Percentiles rank a stretch among this genome's conserved stretches.
These are phyloP conservation scores for Phanerochaete carnosa DNA, from an alignment of 768 basidiomycete genomes.

Conservation along the genomic window DNA sequence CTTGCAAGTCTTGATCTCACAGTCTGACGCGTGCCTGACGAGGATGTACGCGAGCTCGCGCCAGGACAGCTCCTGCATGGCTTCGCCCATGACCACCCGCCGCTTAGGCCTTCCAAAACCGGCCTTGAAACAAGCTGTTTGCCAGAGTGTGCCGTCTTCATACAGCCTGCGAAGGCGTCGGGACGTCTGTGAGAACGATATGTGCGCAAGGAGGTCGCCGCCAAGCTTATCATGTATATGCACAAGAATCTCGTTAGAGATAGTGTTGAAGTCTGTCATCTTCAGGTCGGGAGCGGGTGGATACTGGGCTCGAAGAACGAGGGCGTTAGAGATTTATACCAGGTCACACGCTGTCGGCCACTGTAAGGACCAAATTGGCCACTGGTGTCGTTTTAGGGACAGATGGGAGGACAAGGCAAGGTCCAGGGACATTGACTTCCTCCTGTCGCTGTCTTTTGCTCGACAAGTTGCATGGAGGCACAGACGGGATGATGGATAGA, in stretches of 20 bases:
- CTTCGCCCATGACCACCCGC: not conserved
- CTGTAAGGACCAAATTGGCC: not conserved
- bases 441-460: not conserved
- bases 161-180: conserved; percentile 14
- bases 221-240: conserved; percentile 16
- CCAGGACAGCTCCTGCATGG: conserved; percentile 3
- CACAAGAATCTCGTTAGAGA: conserved; percentile 11
- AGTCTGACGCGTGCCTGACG: conserved; percentile 16
- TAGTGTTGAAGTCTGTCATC: conserved; percentile 11
- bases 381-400: not conserved
- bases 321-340: not conserved
- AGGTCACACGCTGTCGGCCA: conserved; percentile 4
- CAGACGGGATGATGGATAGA: not conserved
- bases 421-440: not conserved
- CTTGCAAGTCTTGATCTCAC: conserved; percentile 21
- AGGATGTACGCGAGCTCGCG: conserved; percentile 14
- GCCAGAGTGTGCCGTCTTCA: conserved; percentile 17
- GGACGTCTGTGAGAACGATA: conserved; percentile 21
- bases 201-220: conserved; percentile 18
- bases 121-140: conserved; percentile 19
- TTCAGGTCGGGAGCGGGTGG: not conserved
- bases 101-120: conserved; percentile 20
- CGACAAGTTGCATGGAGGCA: not conserved
- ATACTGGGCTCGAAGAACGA: not conserved
- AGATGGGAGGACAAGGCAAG: not conserved